A percentile compares a stretch with the other conserved stretches of the same genome.
These are phyloP conservation scores for Hypholoma sublateritium DNA, from an alignment of 768 basidiomycete genomes.

Conservation along the genomic window DNA sequence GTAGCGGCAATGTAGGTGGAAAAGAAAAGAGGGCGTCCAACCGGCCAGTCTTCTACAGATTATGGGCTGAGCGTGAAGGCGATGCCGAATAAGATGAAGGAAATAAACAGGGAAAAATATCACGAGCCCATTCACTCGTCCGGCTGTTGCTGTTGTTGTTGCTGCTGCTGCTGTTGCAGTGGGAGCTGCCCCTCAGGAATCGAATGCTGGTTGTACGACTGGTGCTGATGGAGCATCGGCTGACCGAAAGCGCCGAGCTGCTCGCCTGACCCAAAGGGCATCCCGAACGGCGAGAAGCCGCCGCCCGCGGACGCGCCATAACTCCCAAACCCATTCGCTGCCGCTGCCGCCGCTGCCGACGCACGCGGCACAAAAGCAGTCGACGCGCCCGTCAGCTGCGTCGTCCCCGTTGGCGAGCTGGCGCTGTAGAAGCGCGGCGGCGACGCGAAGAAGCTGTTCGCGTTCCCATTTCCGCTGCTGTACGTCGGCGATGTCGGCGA, in stretches of 20 bases:
- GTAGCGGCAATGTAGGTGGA: constrained; percentile 11
- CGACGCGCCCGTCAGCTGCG: constrained; percentile 29
- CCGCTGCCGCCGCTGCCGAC: constrained; percentile 2
- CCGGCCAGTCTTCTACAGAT: constrained; percentile 10
- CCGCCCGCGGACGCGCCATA: constrained; percentile 3
- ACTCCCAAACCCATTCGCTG: constrained; percentile 8
- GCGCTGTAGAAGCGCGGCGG: constrained; percentile 43
- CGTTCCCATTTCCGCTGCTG: constrained; percentile 27
- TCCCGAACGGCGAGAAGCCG: constrained; percentile 21
- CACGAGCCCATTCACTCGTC: constrained; percentile 3
- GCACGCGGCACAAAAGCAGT: constrained; percentile 37
- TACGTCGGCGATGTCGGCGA: constrained; percentile 13
- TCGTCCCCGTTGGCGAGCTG: constrained; percentile 19
- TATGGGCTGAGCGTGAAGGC: neutral
- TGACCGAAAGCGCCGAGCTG: constrained; percentile 8
- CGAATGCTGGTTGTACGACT: constrained; percentile 7
- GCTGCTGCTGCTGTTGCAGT: constrained; percentile 10
- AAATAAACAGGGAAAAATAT: neutral
- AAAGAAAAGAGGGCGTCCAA: neutral
- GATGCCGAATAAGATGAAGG: neutral
- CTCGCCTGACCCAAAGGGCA: constrained; percentile 8
- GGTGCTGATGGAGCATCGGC: constrained; percentile 8
- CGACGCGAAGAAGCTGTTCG: constrained; percentile 37
- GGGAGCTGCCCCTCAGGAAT: constrained; percentile 18
- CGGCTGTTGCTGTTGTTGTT: constrained; percentile 7